These are phyloP conservation scores for Paramyrothecium roridum DNA, from an alignment of 2,329 filamentous ascomycete species.

Conservation along the genomic window DNA sequence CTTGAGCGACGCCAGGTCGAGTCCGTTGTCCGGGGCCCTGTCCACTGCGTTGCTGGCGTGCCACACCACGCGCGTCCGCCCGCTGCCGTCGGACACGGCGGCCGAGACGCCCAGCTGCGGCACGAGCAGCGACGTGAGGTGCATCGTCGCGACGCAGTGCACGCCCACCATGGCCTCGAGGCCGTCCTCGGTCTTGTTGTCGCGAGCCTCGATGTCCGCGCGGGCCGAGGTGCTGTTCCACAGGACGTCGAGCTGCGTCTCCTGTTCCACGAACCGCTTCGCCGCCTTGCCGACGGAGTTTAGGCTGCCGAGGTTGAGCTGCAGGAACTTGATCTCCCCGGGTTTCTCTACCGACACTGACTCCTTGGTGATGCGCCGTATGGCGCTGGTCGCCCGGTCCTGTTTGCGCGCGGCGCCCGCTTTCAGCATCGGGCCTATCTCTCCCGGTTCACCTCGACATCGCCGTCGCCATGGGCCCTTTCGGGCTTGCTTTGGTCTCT, in stretches of 20 bases:
- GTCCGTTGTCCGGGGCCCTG: constrained; percentile 18
- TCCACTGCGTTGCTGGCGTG: constrained; percentile 24
- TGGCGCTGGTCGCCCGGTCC: constrained; percentile 20
- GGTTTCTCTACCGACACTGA: too few species aligned
- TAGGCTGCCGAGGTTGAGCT: constrained; percentile 38
- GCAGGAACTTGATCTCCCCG: constrained; percentile 12
- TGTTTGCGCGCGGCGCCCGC: constrained; percentile 1
- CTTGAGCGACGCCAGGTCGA: constrained; percentile 21
- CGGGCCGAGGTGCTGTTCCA: constrained; percentile 32
- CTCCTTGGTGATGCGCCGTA: constrained; percentile 20
- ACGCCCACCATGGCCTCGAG: constrained; percentile 29
- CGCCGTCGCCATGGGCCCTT: too few species aligned
- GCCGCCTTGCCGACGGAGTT: constrained; percentile 33
- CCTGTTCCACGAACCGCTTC: constrained; percentile 28
- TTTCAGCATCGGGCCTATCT: neutral
- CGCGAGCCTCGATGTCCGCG: constrained; percentile 7
- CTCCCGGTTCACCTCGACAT: too few species aligned
- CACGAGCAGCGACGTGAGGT: constrained; percentile 29
- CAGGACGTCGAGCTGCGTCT: constrained; percentile 38
- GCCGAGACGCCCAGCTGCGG: constrained; percentile 23
- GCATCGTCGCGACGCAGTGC: constrained; percentile 28
- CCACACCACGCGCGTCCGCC: constrained; percentile 26
- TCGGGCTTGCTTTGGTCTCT: too few species aligned
- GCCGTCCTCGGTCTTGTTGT: constrained; percentile 19
- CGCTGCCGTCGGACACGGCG: constrained; percentile 14